Percentiles rank a stretch among this genome's conserved stretches.
These are phyloP conservation scores for Chlamydomonas incerta DNA, from an alignment of 139 green algal species.

Conservation along the genomic window DNA sequence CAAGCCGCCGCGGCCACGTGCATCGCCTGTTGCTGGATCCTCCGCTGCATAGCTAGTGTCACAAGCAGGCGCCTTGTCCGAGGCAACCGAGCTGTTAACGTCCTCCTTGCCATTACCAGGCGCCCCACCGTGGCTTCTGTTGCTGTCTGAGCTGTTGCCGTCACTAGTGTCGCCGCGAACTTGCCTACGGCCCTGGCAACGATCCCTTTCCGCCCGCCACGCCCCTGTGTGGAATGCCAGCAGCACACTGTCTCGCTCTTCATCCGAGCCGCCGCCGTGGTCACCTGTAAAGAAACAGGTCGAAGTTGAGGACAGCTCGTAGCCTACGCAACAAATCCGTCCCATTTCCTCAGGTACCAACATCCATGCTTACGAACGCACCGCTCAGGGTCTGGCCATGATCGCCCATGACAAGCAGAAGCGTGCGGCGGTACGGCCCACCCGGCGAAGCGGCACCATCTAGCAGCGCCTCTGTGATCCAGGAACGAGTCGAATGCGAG, in stretches of 20 bases:
- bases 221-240: constrained; percentile 72
- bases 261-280: constrained; percentile 90
- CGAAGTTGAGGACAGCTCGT: no score
- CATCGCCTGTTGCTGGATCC: neutral
- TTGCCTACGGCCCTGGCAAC: no score
- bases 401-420: constrained; percentile 95
- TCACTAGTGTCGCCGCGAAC: neutral
- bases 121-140: no score
- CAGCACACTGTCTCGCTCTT: constrained; percentile 85
- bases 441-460: constrained; percentile 48
- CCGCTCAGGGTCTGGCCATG: constrained; percentile 89
- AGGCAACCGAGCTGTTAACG: no score
- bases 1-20: neutral
- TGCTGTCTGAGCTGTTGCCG: neutral
- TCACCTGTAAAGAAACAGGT: no score
- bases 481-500: neutral
- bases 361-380: neutral
- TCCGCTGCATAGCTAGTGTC: neutral
- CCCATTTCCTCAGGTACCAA: no score
- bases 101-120: no score
- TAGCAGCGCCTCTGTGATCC: constrained; percentile 53
- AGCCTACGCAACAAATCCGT: no score
- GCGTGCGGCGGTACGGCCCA: constrained; percentile 67
- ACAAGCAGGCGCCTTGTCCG: no score
- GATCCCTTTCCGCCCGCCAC: neutral